phyloP scores from a whole-genome alignment of 2,329 filamentous ascomycete species.

The Sporothrix variecibatus region DNA sequence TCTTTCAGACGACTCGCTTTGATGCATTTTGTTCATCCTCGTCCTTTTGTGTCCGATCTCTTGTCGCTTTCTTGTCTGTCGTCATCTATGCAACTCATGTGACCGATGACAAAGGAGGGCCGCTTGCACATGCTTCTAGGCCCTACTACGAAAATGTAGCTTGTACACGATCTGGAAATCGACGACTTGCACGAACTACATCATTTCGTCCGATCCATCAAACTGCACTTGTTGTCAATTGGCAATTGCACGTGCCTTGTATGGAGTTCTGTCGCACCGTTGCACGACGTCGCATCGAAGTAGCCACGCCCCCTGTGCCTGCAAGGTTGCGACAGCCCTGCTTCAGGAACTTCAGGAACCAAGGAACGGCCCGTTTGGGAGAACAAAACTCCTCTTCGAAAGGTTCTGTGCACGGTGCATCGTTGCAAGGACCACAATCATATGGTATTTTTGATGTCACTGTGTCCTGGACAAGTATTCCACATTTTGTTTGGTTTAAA shows the following conservation, averaged over 20 bases:
- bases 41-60: not conserved
- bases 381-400: not conserved
- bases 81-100: not conserved
- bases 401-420: not conserved
- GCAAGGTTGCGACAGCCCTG: slow-evolving; percentile 5
- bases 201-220: not conserved
- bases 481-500: not conserved
- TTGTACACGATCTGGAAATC: not conserved
- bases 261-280: not conserved
- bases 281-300: not conserved
- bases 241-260: not conserved
- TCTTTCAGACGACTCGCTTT: not conserved
- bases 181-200: not conserved
- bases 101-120: slow-evolving; percentile 10
- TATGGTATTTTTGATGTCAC: not conserved
- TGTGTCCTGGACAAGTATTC: not conserved
- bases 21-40: not conserved
- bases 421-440: not conserved
- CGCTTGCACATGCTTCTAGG: slow-evolving; percentile 1
- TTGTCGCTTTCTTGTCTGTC: not conserved
- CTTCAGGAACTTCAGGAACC: not conserved
- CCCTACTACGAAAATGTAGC: not conserved
- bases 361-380: slow-evolving; percentile 5
- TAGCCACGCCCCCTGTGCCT: not conserved
- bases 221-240: not conserved